These are phyloP conservation scores for Crithidia brevicula DNA, from an alignment of 208 protist species.

Conservation along the genomic window DNA sequence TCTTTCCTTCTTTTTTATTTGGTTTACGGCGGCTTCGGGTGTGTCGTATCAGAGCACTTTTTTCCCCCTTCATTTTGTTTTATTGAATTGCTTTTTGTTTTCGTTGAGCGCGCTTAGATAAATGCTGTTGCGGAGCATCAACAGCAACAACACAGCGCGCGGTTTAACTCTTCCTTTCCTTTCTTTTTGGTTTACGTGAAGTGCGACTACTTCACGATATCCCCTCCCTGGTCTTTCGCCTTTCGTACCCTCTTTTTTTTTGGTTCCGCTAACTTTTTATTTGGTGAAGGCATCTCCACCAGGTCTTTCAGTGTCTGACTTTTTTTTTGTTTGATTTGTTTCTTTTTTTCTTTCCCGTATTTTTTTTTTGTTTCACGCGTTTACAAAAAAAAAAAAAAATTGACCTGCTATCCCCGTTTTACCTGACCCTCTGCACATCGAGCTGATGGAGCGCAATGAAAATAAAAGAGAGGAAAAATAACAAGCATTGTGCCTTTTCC, in stretches of 20 bases:
- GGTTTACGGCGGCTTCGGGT: not conserved
- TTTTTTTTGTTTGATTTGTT: conserved; percentile 14
- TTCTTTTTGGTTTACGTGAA: conserved; percentile 4
- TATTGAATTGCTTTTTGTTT: not conserved
- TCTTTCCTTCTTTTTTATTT: conserved; percentile 5
- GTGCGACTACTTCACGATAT: too few species aligned
- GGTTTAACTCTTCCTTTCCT: not conserved
- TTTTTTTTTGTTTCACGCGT: conserved; percentile 10
- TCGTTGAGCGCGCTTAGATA: too few species aligned
- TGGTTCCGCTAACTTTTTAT: conserved; percentile 7
- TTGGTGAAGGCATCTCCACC: too few species aligned
- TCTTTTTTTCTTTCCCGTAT: conserved; percentile 24
- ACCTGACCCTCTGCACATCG: not conserved
- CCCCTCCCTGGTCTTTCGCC: too few species aligned
- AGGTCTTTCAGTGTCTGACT: not conserved
- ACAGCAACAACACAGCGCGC: not conserved
- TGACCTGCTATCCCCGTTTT: conserved; percentile 9
- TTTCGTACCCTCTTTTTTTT: conserved; percentile 4
- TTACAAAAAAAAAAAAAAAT: conserved; percentile 7
- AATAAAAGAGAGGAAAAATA: too few species aligned
- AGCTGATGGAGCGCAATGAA: too few species aligned
- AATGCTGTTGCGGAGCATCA: too few species aligned
- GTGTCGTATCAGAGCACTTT: too few species aligned
- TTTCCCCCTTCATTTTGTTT: too few species aligned
- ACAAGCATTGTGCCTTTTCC: too few species aligned